Conservation (phyloP, 1,284 basidiomycete species). For the Ceratobasidium sp. region DNA sequence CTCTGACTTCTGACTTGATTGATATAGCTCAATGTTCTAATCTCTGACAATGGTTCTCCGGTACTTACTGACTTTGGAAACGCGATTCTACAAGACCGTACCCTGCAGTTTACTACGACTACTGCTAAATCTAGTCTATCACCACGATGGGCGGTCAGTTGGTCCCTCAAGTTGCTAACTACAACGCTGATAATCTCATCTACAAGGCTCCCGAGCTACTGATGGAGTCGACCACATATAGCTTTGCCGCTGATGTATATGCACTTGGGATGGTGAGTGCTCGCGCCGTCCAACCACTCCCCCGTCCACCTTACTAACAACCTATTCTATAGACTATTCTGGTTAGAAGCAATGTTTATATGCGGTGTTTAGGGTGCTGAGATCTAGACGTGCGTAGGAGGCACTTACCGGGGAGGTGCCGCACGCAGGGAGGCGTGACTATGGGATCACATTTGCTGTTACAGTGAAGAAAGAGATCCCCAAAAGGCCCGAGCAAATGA, state of each 20-base stretch:
- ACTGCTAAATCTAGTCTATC: neutral
- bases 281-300: too few relatives aligned
- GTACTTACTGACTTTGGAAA: conserved; percentile 22
- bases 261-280: conserved; percentile 5
- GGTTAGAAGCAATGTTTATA: too few relatives aligned
- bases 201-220: conserved; percentile 4
- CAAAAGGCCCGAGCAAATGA: neutral
- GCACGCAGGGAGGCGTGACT: neutral
- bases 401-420: conserved; percentile 19
- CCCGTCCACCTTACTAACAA: too few relatives aligned
- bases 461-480: neutral
- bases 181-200: neutral
- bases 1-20: neutral
- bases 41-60: neutral
- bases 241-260: neutral
- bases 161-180: too few relatives aligned
- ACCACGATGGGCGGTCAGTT: conserved; percentile 11
- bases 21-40: conserved; percentile 11
- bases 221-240: neutral
- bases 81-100: neutral
- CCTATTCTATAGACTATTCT: neutral
- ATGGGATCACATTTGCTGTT: conserved; percentile 9
- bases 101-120: conserved; percentile 4
- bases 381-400: too few relatives aligned
- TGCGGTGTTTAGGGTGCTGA: too few relatives aligned